Base-by-base conservation (phyloP, 805 yeast species). In the Schwanniomyces pseudopolymorphus region DNA sequence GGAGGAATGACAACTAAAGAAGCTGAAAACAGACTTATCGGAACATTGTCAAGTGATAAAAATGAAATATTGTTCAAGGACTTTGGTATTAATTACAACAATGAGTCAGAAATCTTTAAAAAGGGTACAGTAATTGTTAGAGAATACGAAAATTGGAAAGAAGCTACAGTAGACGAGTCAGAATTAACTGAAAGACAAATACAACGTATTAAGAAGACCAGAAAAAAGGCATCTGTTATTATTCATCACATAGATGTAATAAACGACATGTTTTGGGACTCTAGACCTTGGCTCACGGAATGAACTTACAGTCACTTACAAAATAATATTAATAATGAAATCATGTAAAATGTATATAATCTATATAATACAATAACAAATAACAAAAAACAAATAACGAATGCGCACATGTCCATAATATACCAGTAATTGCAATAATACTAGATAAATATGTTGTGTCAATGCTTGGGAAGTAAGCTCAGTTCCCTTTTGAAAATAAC, bases 31-130 rank as follows among this genome's bases (percentile, higher is more conserved):
- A 72, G 66, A 53, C 75, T 94, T 26, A 76, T 78, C 46, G 97
- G 97, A 0, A 88, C 98, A 0, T 57, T 89, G 1, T 74, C 96
- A 13, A 71, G 81, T 24, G 97, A 92, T 57, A 94, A 94, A 62
- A 87, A 94, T 60, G 99, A 94, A 61, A 83, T 94, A 2, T 63
- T 94, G 49, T 94, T 87, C 59, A 67, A 76, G 19, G 79, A 83
- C 49, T 87, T 91, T 64, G 87, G 87, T 0, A 83, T 92, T 37
- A 94, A 94, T 60, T 94, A 94, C 67, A 94, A 94, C 61, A 81
- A 88, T 52, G 97, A 92, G 66, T 87, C 87, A 0, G 97, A 87
- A 45, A 84, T 90, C 51, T 94, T 69, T 68, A 87, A 85, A 52
- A 94, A 92, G 68, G 99, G 99, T 2, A 81, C 91, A 0, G 65